Base-by-base conservation (phyloP, 495 filamentous ascomycete species). In the Penicillium verhagenii region DNA sequence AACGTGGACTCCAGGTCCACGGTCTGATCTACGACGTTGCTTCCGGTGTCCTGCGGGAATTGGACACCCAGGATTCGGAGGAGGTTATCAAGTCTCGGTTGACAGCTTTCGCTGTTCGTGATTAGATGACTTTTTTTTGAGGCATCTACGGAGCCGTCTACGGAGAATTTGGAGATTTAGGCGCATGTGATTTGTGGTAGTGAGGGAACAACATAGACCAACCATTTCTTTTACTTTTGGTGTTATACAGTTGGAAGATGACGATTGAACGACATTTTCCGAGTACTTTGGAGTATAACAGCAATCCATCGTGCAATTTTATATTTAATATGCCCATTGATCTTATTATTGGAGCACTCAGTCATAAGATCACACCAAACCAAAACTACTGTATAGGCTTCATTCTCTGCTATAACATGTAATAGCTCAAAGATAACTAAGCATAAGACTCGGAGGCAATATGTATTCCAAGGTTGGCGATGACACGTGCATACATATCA, bases 1-100 rank as follows among this genome's bases (percentile, higher is more conserved):
- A 87, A 64, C 72, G 86, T 29, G 87, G 88, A 3, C 71, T 94
- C 13, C 68, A 86, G 73, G 85, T 94, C 13, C 88, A 93, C 64
- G 89, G 88, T 16, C 65, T 79, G 26, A 67, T 91, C 28, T 91
- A 87, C 67, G 86, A 91, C 61, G 76, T 90, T 37, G 84, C 65
- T 1, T 76, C 65, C 14, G 87, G 88, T 29, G 66, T 77, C 49
- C 70, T 90, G 37, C 72, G 73, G 25, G 81, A 89, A 61, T 60
- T 90, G 46, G 81, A 80, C 8, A 71, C 59, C 3, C 56, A 76
- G 53, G 72, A 71, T 20, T 62, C 75, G 23, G 68, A 72, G 53
- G 69, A 72, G 23, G 63, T 58, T 35, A 64, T 72, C 52, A 72
- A 70, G 65, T 60, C 63, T 3, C 69, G 77, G n/a, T 42, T 73